A percentile compares a stretch with the other conserved stretches of the same genome.
phyloP scores from a whole-genome alignment of 345 rosid species.

The Lepidium didymum region DNA sequence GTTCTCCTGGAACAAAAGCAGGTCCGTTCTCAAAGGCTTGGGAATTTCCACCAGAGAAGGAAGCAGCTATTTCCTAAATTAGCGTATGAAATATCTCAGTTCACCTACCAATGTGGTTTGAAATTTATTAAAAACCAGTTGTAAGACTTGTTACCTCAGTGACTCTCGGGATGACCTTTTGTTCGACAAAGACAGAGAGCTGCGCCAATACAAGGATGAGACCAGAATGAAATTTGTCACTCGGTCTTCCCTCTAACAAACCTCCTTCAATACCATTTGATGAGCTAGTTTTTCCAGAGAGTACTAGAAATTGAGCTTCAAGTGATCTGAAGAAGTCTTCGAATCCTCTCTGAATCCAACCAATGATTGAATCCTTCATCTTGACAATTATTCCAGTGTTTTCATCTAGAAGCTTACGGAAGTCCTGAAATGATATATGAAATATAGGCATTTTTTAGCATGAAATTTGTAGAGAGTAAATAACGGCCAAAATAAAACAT shows the following conservation, averaged over 20 bases:
- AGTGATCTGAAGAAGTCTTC: constrained; percentile 77
- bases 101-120: background rate
- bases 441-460: background rate
- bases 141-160: constrained; percentile 63
- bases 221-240: constrained; percentile 57
- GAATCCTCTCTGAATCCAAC: constrained; percentile 93
- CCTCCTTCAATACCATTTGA: constrained; percentile 39
- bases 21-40: constrained; percentile 61
- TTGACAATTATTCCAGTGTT: constrained; percentile 50
- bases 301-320: constrained; percentile 50
- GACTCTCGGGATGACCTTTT: constrained; percentile 74
- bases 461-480: background rate
- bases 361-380: constrained; percentile 53
- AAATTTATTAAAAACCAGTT: background rate
- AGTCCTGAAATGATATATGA: constrained; percentile 45
- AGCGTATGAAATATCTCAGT: constrained; percentile 3
- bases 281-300: constrained; percentile 68
- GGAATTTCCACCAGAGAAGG: constrained; percentile 72
- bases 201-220: constrained; percentile 86
- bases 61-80: constrained; percentile 75
- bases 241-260: constrained; percentile 39
- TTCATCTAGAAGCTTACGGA: constrained; percentile 76
- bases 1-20: constrained; percentile 86
- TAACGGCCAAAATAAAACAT: background rate
- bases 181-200: constrained; percentile 80